Base-by-base conservation (phyloP, 805 yeast genomes). In the Dipodascopsis uninucleata region DNA sequence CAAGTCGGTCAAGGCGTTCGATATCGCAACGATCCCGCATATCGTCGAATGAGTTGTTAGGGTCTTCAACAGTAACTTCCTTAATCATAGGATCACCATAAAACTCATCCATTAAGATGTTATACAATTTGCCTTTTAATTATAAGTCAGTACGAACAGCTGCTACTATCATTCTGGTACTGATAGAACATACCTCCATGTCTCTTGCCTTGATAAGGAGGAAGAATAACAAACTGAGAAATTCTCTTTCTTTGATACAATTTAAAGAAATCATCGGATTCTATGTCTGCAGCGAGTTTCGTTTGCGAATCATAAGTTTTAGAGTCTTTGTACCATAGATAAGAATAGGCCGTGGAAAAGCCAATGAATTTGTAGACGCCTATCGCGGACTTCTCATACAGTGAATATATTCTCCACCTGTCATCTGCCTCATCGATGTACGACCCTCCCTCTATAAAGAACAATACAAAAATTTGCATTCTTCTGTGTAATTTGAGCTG, bases 401-500 rank as follows among this genome's bases (percentile, higher is more conserved):
- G 53, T 28, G 82, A 69, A 60, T 77, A 89, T 2, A 88, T 61
- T 37, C 85, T 87, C 98, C 98, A 93, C 14, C 75, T 71, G 6
- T 74, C 72, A 63, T 93, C 98, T 0, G 63, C 63, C 31, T 74
- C 71, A 60, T 89, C 96, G 44, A 93, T 87, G 58, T 78, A 85
- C 1, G 94, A 79, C 1, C 96, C 97, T 0, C 96, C 97, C 62
- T 93, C 98, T 55, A 93, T 90, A 66, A 82, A 88, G 8, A 93
- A 69, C 22, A 90, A 67, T 12, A 85, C 85, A 56, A 93, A 77
- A 1, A 89, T 78, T 56, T 87, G 95, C 53, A 88, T 71, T 47
- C 96, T 67, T 39, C 72, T 65, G 57, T 81, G 89, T 40, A 87
- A 63, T 50, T 75, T 77, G 36, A 66, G 56, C 0, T 80, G 78